Evolutionary conservation across 1,139 yeast species (phyloP).

Genomic region (Yamadazyma conglobata): DNA sequence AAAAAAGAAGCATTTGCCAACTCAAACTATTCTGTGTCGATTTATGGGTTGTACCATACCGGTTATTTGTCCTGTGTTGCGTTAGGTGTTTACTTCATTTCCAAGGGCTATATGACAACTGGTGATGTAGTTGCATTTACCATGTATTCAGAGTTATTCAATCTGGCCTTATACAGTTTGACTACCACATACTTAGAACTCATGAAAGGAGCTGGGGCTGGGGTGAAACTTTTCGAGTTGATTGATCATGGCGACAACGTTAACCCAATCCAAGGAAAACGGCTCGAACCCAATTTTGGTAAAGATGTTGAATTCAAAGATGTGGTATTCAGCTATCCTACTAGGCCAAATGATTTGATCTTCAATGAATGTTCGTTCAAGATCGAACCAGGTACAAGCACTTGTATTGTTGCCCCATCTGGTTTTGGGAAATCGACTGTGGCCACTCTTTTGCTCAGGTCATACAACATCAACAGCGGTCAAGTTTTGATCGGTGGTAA

Average conservation of each 20-base stretch:
- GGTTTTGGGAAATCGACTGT: constrained; percentile 92
- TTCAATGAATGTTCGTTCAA: constrained; percentile 61
- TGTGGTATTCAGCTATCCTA: constrained; percentile 79
- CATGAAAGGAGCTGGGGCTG: constrained; percentile 57
- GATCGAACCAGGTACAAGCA: constrained; percentile 68
- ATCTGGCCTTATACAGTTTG: constrained; percentile 47
- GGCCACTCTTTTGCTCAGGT: constrained; percentile 67
- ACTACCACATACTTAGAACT: constrained; percentile 52
- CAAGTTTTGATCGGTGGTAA: constrained; percentile 63
- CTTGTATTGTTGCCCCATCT: constrained; percentile 88
- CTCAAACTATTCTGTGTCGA: constrained; percentile 45
- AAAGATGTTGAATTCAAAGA: constrained; percentile 66
- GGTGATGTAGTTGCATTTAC: constrained; percentile 49
- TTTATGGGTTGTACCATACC: constrained; percentile 42
- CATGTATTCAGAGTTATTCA: constrained; percentile 49
- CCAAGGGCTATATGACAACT: constrained; percentile 42
- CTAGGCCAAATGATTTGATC: constrained; percentile 72
- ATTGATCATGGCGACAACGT: constrained; percentile 45
- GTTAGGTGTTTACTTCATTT: constrained; percentile 42
- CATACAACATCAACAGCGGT: constrained; percentile 60
- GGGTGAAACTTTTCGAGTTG: constrained; percentile 44
- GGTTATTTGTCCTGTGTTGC: constrained; percentile 47
- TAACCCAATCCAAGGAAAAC: constrained; percentile 40
- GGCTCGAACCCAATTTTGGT: constrained; percentile 31
- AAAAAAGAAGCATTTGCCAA: constrained; percentile 47